A percentile compares a stretch with the other conserved stretches of the same genome.
phyloP scores from a whole-genome alignment of 495 filamentous ascomycete species.

The Hypoxylon rickii region DNA sequence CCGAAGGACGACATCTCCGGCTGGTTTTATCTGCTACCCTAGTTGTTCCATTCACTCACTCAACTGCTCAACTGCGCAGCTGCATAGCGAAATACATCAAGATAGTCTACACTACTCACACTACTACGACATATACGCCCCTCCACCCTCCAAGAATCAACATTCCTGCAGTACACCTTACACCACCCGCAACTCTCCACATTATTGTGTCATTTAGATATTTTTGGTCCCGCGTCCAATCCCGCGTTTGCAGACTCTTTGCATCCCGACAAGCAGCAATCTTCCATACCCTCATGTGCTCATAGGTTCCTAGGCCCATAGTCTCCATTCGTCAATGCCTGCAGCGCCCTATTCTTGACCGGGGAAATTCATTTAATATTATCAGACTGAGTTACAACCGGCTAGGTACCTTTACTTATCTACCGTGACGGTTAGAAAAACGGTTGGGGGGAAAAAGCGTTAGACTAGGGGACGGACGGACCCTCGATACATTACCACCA shows the following conservation, averaged over 20 bases:
- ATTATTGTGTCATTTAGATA: constrained; percentile 34
- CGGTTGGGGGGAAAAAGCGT: constrained; percentile 12
- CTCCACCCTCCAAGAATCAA: neutral
- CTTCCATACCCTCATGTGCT: constrained; percentile 22
- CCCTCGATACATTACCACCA: neutral
- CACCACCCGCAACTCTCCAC: constrained; percentile 31
- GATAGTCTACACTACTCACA: too few species aligned
- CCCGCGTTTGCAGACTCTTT: constrained; percentile 32
- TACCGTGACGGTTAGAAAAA: neutral
- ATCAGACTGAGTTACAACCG: constrained; percentile 16
- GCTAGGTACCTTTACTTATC: too few species aligned
- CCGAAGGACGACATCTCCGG: constrained; percentile 13
- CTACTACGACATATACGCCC: neutral
- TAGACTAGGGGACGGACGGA: constrained; percentile 2
- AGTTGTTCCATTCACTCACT: constrained; percentile 1
- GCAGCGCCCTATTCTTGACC: constrained; percentile 18
- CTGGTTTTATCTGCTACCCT: constrained; percentile 21
- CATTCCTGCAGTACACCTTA: constrained; percentile 29
- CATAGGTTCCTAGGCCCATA: constrained; percentile 5
- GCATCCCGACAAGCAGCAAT: constrained; percentile 24
- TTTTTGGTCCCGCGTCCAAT: constrained; percentile 31
- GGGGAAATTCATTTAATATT: constrained; percentile 7
- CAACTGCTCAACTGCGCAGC: neutral
- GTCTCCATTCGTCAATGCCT: constrained; percentile 28
- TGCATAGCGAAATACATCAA: neutral